These are phyloP conservation scores for Solanum hybrid DNA, from an alignment of 305 asterid species.

Conservation along the genomic window DNA sequence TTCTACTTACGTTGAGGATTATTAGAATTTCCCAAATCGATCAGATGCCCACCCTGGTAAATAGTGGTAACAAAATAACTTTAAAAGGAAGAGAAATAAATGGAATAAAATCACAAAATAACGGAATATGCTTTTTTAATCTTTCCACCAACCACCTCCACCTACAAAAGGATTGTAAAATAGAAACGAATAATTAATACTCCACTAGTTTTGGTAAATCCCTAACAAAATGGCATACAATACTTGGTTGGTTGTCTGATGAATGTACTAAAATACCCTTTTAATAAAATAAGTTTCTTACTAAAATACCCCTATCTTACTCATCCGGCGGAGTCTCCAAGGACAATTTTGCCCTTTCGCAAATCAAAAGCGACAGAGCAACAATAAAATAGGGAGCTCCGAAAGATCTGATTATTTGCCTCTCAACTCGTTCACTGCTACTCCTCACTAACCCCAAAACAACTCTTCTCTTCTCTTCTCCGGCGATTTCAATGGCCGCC, in stretches of 20 bases:
- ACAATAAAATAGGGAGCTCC: conserved; percentile 4
- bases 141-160: background rate
- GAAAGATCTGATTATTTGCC: conserved; percentile 18
- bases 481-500: conserved; percentile 31
- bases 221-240: background rate
- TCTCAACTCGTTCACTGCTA: background rate
- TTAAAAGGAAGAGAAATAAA: background rate
- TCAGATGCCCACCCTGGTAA: background rate
- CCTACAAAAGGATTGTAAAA: background rate
- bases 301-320: background rate
- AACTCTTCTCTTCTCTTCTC: background rate
- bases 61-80: background rate
- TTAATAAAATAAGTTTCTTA: background rate
- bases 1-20: background rate
- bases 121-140: background rate
- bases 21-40: background rate
- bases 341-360: conserved; percentile 18
- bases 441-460: background rate
- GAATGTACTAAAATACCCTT: background rate
- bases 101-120: background rate
- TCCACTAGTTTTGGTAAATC: background rate
- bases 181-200: background rate
- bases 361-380: background rate
- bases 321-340: conserved; percentile 12
- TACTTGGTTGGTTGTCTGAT: background rate